Conservation (phyloP, 345 rosid species). For the Brassica incana region DNA sequence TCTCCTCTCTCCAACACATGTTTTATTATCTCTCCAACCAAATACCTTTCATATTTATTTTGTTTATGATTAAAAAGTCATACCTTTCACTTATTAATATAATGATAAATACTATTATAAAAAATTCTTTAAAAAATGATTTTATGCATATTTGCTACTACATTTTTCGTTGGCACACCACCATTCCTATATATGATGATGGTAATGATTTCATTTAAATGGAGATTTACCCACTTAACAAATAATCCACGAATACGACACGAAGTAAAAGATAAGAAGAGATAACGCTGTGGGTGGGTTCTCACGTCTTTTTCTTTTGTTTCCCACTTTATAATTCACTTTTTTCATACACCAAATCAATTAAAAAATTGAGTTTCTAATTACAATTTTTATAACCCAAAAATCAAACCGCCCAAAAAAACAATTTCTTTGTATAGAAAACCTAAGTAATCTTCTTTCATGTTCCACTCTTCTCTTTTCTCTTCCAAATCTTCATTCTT, state of each 20-base stretch:
- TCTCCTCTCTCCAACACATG: conserved; percentile 37
- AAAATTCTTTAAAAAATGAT: not conserved
- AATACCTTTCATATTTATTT: conserved; percentile 9
- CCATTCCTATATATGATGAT: not conserved
- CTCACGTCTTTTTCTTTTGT: conserved; percentile 33
- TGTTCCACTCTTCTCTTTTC: conserved; percentile 8
- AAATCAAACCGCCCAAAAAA: conserved; percentile 17
- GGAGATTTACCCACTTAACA: conserved; percentile 1
- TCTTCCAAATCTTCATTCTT: conserved; percentile 18
- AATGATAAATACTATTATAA: not conserved
- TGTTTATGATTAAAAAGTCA: not conserved
- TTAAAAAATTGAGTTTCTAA: conserved; percentile 34
- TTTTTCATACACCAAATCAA: conserved; percentile 36
- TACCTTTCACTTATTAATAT: not conserved
- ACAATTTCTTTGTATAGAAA: not conserved
- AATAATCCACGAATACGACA: not conserved
- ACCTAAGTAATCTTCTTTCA: conserved; percentile 25
- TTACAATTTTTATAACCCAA: conserved; percentile 40
- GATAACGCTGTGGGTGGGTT: conserved; percentile 13
- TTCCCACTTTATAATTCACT: conserved; percentile 36
- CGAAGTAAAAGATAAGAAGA: not conserved
- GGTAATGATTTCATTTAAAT: not conserved
- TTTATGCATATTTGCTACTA: not conserved
- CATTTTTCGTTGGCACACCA: not conserved
- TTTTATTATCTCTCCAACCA: conserved; percentile 23